Percentiles rank a stretch among this genome's conserved stretches.
Conservation (phyloP, 257 asterid genomes). For the Forsythia viridissima region DNA sequence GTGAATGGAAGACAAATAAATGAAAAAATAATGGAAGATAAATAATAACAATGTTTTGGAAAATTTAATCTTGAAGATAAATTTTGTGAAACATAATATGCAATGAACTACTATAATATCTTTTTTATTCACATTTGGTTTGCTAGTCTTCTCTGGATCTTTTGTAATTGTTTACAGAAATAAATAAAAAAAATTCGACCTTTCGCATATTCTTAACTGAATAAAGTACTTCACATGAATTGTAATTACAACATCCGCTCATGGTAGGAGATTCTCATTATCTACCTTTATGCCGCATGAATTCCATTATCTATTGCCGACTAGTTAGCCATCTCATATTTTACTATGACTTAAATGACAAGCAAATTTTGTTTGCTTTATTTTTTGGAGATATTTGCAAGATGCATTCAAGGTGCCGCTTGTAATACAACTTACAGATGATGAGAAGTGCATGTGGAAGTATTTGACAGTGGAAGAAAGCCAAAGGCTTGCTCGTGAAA, state of each 20-base stretch:
- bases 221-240: neutral
- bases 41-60: neutral
- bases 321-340: neutral
- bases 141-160: too few relatives aligned
- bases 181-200: neutral
- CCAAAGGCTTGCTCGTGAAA: slow-evolving; percentile 92
- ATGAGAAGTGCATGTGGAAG: slow-evolving; percentile 99
- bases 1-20: neutral
- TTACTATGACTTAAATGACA: neutral
- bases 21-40: neutral
- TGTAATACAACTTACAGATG: slow-evolving; percentile 89
- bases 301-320: neutral
- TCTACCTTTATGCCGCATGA: neutral
- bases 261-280: neutral
- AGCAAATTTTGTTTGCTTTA: neutral
- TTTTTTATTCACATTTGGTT: too few relatives aligned
- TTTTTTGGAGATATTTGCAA: slow-evolving; percentile 66
- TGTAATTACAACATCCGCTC: neutral
- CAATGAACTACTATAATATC: too few relatives aligned
- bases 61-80: neutral
- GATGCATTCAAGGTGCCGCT: slow-evolving; percentile 95
- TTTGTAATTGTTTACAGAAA: too few relatives aligned
- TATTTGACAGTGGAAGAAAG: slow-evolving; percentile 84
- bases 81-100: too few relatives aligned
- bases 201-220: neutral